These are phyloP conservation scores for Ascochyta fabae DNA, from an alignment of 2,329 filamentous ascomycete genomes.

Conservation along the genomic window DNA sequence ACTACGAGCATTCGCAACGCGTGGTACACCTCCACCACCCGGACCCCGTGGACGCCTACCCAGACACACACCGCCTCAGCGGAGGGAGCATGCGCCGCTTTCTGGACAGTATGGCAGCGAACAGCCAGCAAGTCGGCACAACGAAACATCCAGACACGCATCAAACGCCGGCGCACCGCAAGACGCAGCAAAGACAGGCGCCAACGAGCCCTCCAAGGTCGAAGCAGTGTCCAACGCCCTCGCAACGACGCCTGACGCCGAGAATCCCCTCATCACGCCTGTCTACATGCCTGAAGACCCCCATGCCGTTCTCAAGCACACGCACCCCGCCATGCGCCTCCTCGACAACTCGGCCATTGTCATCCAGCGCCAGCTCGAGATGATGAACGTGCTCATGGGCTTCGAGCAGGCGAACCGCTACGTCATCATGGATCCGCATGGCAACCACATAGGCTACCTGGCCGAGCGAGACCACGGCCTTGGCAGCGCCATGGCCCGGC, in stretches of 20 bases:
- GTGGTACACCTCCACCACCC: constrained; percentile 23
- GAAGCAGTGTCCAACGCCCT: constrained; percentile 56
- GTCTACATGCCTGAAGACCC: constrained; percentile 68
- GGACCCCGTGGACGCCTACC: constrained; percentile 35
- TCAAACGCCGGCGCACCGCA: neutral
- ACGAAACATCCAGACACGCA: constrained; percentile 22
- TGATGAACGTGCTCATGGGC: constrained; percentile 70
- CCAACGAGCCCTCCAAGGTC: constrained; percentile 38
- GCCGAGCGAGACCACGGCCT: constrained; percentile 68
- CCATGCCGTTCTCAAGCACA: constrained; percentile 62
- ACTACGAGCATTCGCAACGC: constrained; percentile 33
- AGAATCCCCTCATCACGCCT: constrained; percentile 62
- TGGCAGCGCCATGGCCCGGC: constrained; percentile 62
- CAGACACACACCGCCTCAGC: constrained; percentile 22
- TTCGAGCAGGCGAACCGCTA: constrained; percentile 73
- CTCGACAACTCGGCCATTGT: constrained; percentile 68
- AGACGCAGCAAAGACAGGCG: constrained; percentile 12
- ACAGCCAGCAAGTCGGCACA: constrained; percentile 12
- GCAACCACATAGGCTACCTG: constrained; percentile 69
- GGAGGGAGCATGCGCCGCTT: constrained; percentile 16
- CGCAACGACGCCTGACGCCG: constrained; percentile 48
- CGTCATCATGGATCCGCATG: constrained; percentile 68
- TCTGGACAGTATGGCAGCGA: constrained; percentile 19
- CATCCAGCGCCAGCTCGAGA: constrained; percentile 67
- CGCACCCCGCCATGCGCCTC: constrained; percentile 64